These are phyloP conservation scores for Tulasnella calospora DNA, from an alignment of 768 basidiomycete species.

Conservation along the genomic window DNA sequence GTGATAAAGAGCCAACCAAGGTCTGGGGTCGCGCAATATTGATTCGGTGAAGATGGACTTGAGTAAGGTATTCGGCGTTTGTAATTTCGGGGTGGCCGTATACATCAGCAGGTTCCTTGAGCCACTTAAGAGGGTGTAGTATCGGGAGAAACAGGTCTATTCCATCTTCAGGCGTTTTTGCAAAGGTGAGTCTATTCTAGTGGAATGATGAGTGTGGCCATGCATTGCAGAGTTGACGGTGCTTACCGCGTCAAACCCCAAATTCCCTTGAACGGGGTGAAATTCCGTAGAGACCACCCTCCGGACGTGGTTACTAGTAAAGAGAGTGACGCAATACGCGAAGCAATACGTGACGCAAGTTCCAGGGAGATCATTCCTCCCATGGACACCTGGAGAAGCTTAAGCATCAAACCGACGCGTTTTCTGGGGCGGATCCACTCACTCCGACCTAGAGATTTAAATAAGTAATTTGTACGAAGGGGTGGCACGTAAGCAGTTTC, in stretches of 20 bases:
- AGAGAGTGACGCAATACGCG: conserved; percentile 61
- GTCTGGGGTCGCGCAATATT: conserved; percentile 54
- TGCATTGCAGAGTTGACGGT: neutral
- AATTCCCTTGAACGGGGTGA: conserved; percentile 44
- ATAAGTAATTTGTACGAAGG: neutral
- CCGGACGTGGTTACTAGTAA: conserved; percentile 69
- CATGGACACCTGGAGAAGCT: conserved; percentile 45
- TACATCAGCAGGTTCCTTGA: conserved; percentile 47
- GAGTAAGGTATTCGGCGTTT: conserved; percentile 56
- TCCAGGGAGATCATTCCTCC: conserved; percentile 87
- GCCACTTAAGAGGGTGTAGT: conserved; percentile 60
- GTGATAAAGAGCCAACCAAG: conserved; percentile 59
- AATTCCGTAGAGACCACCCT: conserved; percentile 50
- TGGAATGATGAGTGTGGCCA: neutral
- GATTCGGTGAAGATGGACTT: conserved; percentile 51
- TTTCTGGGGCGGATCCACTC: neutral
- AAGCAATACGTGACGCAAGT: conserved; percentile 58
- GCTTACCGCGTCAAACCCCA: neutral
- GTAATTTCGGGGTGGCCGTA: conserved; percentile 54
- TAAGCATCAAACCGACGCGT: neutral
- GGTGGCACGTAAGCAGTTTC: neutral
- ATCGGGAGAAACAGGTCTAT: conserved; percentile 51
- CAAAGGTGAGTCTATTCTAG: conserved; percentile 27
- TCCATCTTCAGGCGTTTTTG: conserved; percentile 44
- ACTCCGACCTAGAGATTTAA: conserved; percentile 18